Base-by-base conservation (phyloP, 768 basidiomycete species). In the Hericium erinaceus region DNA sequence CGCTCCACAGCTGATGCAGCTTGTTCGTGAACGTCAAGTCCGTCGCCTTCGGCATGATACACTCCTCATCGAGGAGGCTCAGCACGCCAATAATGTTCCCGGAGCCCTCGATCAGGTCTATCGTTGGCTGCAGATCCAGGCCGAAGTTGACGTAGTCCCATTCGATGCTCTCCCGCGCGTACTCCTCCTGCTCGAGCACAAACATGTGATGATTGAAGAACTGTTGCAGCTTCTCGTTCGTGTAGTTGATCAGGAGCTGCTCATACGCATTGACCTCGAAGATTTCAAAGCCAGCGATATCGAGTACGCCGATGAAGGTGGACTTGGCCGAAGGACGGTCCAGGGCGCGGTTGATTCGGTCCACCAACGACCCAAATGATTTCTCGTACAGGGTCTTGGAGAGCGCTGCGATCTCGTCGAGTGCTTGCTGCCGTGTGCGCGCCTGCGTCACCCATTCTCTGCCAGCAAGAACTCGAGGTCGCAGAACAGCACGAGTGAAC, bases 181-280 rank as follows among this genome's bases (percentile, higher is more conserved):
- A 98, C 70, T 99, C 97, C 69, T 99, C 97, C 68, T 99, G 97
- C 75, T 99, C 97, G 38, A 98, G 83, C 40, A 97, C 92, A 72
- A 99, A 98, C 97, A 98, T 98, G 70, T 98, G 97, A 71, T 98
- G 93, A 66, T 98, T 99, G 81, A 94, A 94, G 72, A 92, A 92
- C 70, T 98, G 95, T 69, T 98, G 95, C 9, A 98, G 80, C 67
- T 90, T 95, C 80, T 99, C 97, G 75, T 99, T 99, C 48, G 95
- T 98, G 66, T 91, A 95, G 68, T 99, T 99, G 81, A 99, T 99
- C 65, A 95, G 81, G 26, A 99, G 81, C 70, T 99, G 97, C 66
- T 99, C 97, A 70, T 98, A 99, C 9, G 88, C 88, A 69, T 98
- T 98, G 65, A 87, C 77, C 56, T 90, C 89, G 73, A 92, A 91